Conservation (phyloP, 371 early-diverging fungal genomes). For the Mucor irregularis region DNA sequence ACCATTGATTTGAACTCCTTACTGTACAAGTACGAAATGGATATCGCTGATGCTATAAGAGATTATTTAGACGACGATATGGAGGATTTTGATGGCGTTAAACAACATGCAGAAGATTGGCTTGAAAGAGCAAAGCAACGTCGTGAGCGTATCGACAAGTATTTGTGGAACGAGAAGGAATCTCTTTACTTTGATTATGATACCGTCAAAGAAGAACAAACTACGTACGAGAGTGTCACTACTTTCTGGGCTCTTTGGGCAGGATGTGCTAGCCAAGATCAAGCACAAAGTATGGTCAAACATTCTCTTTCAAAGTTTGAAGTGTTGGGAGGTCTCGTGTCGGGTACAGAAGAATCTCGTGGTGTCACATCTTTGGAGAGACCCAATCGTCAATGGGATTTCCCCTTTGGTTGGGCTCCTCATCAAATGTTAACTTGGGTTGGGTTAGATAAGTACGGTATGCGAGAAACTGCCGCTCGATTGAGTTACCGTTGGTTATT, state of each 20-base stretch:
- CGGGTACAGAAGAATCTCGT: conserved; percentile 86
- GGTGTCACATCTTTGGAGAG: conserved; percentile 76
- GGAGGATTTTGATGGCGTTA: conserved; percentile 46
- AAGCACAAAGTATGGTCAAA: conserved; percentile 63
- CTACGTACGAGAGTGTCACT: conserved; percentile 74
- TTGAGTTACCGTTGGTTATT: conserved; percentile 95
- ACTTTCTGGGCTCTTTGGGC: conserved; percentile 79
- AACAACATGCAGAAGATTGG: conserved; percentile 54
- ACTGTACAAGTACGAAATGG: conserved; percentile 93
- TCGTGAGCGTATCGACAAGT: conserved; percentile 59
- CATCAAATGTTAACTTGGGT: conserved; percentile 97
- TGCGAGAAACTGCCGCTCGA: conserved; percentile 72
- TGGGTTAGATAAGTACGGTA: conserved; percentile 86
- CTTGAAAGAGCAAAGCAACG: conserved; percentile 55
- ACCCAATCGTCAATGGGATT: conserved; percentile 97
- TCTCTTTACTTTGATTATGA: conserved; percentile 69
- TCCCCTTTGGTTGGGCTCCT: conserved; percentile 96
- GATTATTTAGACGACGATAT: conserved; percentile 61
- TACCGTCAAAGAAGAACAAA: conserved; percentile 50
- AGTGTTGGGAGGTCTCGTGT: conserved; percentile 84
- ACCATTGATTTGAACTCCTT: conserved; percentile 92
- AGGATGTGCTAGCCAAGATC: conserved; percentile 61
- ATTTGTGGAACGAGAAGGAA: conserved; percentile 68
- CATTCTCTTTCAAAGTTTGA: conserved; percentile 73
- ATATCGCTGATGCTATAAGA: conserved; percentile 77